A percentile compares a stretch with the other conserved stretches of the same genome.
phyloP scores from a whole-genome alignment of 2,329 filamentous ascomycete genomes.

The Amauroascus niger region DNA sequence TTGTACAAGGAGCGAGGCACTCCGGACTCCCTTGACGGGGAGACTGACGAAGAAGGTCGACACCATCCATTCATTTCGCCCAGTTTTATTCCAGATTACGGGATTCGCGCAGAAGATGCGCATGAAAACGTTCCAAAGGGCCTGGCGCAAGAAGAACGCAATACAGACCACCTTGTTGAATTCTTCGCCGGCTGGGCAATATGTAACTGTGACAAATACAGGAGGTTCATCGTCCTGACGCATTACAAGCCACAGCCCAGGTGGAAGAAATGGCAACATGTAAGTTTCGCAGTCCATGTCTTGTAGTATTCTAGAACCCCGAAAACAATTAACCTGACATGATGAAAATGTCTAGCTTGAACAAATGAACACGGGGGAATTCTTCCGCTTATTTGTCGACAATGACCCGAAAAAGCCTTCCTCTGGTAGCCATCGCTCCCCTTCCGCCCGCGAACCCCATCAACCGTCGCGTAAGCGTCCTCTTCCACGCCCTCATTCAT shows the following conservation, averaged over 20 bases:
- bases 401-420: not conserved
- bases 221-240: conserved; percentile 28
- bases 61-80: conserved; percentile 27
- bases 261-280: conserved; percentile 28
- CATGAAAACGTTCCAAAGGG: conserved; percentile 21
- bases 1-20: conserved; percentile 9
- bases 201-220: conserved; percentile 25
- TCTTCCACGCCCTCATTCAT: too few species aligned
- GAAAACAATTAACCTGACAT: not conserved
- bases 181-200: conserved; percentile 33
- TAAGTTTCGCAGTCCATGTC: conserved; percentile 12
- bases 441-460: not conserved
- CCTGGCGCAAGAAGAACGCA: conserved; percentile 23
- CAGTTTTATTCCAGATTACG: conserved; percentile 23
- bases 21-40: conserved; percentile 20
- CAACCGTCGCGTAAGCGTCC: not conserved
- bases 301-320: not conserved
- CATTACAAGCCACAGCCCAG: conserved; percentile 18
- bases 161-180: conserved; percentile 32
- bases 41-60: conserved; percentile 19
- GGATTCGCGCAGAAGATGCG: conserved; percentile 22
- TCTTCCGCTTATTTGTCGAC: not conserved
- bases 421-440: not conserved
- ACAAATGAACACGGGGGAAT: not conserved
- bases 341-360: conserved; percentile 1